Evolutionary conservation across 306 rosid genomes (phyloP), one percentile per base, ranked within the genome.

Genomic region (Castanopsis chinensis): DNA sequence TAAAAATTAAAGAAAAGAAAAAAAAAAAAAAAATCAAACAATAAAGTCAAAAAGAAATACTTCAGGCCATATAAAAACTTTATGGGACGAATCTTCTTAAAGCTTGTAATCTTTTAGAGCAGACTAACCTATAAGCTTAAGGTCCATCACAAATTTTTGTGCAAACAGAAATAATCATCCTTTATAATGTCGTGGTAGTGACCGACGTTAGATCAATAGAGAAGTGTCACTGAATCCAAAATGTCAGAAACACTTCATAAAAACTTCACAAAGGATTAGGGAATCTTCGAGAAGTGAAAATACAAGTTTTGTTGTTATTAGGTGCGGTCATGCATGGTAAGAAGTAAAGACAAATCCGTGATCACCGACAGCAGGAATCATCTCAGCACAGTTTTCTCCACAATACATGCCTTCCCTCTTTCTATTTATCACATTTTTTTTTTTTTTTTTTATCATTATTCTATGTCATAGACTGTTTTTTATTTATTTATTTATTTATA

Each of bases 321-420:
- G 72, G 72, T 30, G 72, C 51, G 27, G 72, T 67, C 52, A n/a
- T 33, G 51, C 52, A 33, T 67, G 72, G 72, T 67, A 10, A 33
- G 11, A n/a, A 67, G 12, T 28, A 67, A 9, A 35, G 25, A 35
- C 49, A 67, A 33, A 67, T 33, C 52, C 52, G 17, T 35, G 72
- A 67, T 67, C 72, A 67, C 72, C 72, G 72, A 67, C 52, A 67
- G 18, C 52, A 2, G 27, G 72, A 67, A 67, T 67, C 49, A 67
- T 67, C 72, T 67, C 72, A 67, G 52, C 72, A 67, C 72, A 35
- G 52, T 19, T 67, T 45, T 67, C 72, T 35, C 72, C n/a, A 35
- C 72, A 18, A 67, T 32, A 52, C 27, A 67, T 32, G 72, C 27
- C 18, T 18, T 67, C 1, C 51, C 17, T 63, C 21, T 63, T 28